Percentiles rank a stretch among this genome's conserved stretches.
Conservation (phyloP, 192 early-diverging fungal species). For the Martensiomyces pterosporus region DNA sequence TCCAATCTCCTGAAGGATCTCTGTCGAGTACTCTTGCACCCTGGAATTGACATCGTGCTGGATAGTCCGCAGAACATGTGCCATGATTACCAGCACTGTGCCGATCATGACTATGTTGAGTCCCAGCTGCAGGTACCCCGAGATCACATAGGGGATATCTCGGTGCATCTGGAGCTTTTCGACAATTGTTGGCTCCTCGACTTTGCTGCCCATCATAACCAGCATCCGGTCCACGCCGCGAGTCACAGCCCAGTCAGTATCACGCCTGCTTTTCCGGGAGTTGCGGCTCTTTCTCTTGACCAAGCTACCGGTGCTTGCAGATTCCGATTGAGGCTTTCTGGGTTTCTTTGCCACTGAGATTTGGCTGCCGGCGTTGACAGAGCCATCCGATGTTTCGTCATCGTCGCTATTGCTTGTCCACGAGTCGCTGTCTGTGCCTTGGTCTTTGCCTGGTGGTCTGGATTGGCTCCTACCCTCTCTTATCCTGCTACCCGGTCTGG, state of each 20-base stretch:
- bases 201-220: conserved; percentile 35
- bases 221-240: conserved; percentile 37
- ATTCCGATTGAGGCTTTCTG: no score
- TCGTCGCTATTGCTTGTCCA: no score
- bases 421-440: no score
- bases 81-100: conserved; percentile 56
- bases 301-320: no score
- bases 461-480: no score
- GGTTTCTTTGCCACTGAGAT: no score
- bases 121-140: conserved; percentile 65
- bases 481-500: no score
- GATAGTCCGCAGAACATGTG: conserved; percentile 66
- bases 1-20: conserved; percentile 58
- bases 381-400: no score
- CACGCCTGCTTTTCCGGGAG: neutral
- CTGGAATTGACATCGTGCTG: conserved; percentile 69
- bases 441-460: no score
- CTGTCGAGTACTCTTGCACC: conserved; percentile 59
- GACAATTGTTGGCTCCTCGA: conserved; percentile 26
- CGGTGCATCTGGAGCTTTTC: conserved; percentile 45
- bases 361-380: no score
- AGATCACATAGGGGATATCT: conserved; percentile 47
- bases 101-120: conserved; percentile 65
- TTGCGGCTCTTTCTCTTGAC: no score
- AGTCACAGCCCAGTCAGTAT: conserved; percentile 7